Percentiles rank a stretch among this genome's conserved stretches.
Conservation (phyloP, 257 asterid species). For the Plantago elongata region DNA sequence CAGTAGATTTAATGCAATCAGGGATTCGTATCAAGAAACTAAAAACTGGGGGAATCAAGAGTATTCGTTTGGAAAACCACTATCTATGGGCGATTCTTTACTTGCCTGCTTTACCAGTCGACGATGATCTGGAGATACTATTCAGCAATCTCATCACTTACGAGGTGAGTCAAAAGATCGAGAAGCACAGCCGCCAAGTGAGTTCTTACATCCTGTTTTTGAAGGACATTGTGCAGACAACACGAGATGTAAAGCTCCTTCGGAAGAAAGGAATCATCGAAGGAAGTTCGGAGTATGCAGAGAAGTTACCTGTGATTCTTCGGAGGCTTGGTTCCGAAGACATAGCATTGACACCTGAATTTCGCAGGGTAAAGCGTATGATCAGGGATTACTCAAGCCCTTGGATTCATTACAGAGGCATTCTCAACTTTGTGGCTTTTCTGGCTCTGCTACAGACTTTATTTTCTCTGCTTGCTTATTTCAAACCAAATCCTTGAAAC, state of each 20-base stretch:
- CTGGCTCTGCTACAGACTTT: conserved; percentile 4
- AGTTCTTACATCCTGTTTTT: conserved; percentile 12
- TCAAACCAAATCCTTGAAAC: background rate
- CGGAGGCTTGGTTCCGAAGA: background rate
- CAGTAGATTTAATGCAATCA: conserved; percentile 3
- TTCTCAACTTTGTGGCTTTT: background rate
- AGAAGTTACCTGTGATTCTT: background rate
- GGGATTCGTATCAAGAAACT: conserved; percentile 15
- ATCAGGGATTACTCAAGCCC: background rate
- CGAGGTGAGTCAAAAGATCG: background rate
- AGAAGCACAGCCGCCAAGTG: conserved; percentile 2
- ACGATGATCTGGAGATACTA: background rate
- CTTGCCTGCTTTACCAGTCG: conserved; percentile 9
- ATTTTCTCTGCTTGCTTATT: conserved; percentile 13
- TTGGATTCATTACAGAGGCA: background rate
- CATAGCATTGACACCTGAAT: background rate
- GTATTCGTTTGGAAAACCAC: background rate
- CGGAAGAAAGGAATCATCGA: background rate
- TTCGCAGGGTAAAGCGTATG: background rate
- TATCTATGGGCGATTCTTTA: conserved; percentile 3
- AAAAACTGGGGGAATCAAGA: conserved; percentile 7
- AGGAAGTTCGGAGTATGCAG: background rate
- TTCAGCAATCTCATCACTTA: conserved; percentile 1
- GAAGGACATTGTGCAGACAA: conserved; percentile 16
- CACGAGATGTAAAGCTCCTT: conserved; percentile 8